Evolutionary conservation across 2,329 filamentous ascomycete genomes (phyloP), one percentile per base, ranked within the genome.

Genomic region (Torrubiellomyces zombiae): DNA sequence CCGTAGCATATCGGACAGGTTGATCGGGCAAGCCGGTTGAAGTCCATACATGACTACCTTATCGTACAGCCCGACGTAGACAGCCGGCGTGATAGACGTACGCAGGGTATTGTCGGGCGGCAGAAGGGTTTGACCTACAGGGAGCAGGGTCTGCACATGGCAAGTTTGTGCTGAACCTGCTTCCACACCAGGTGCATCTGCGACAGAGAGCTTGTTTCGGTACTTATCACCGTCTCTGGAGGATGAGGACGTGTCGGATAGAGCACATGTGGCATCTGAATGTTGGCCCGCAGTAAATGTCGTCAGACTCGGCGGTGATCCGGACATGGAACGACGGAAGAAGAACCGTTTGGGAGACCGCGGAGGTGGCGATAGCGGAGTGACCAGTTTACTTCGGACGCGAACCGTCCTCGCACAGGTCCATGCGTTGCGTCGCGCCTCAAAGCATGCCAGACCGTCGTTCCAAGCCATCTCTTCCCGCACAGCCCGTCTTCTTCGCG

Each of bases 11-110:
- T 92, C 81, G 16, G 64, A 56, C 1, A 95, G 65, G 38, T 93
- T 94, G 42, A 94, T 77, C 4, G 86, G 86, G 10, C 91, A 80
- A 2, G 77, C 75, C 0, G 86, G 86, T 3, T 82, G 80, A 34
- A 89, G 66, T 18, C 63, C 67, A 40, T 86, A 75, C 1, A 83
- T 48, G 20, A 94, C 73, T 25, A 93, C 76, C 51, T 93, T 93
- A 44, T 78, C 76, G 56, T 92, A 94, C 28, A 95, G 80, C 23
- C 76, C 78, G 0, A 73, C 57, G 48, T 94, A 92, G 28, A 77
- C 65, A 10, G 64, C 53, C 0, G 79, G 70, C 0, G 62, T 74
- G 39, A 94, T 89, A 16, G 72, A 75, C 16, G 72, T 65, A 28
- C 85, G 77, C 48, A 93, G 72, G 1, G 75, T 65, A 42, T 92